A percentile compares a stretch with the other conserved stretches of the same genome.
Evolutionary conservation across 164 flowering plant species (phyloP).

Genomic region (Vitis riparia): DNA sequence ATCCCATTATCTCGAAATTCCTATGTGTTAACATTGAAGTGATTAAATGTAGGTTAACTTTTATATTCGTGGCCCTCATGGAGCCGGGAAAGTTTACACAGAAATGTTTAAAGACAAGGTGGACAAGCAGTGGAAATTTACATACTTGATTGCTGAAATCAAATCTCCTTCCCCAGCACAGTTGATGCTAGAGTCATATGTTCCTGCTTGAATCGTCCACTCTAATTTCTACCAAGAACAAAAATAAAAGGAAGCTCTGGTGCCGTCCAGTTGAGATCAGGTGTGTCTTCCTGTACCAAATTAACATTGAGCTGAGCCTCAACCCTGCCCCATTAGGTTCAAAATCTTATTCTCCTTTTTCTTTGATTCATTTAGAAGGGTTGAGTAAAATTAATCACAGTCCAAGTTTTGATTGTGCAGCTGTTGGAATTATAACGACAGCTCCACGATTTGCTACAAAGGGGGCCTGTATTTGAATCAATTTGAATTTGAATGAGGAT

Average conservation of each 20-base stretch:
- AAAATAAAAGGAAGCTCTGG: too few species aligned
- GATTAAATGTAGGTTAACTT: slow-evolving; percentile 62
- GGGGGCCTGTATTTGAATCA: too few species aligned
- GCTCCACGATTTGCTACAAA: too few species aligned
- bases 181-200: slow-evolving; percentile 81
- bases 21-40: neutral
- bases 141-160: slow-evolving; percentile 74
- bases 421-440: too few species aligned
- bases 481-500: too few species aligned
- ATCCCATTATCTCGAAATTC: neutral
- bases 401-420: too few species aligned
- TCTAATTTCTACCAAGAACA: too few species aligned
- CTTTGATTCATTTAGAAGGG: too few species aligned
- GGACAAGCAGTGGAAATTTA: slow-evolving; percentile 90
- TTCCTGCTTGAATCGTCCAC: slow-evolving; percentile 51
- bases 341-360: too few species aligned
- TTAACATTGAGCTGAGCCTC: neutral
- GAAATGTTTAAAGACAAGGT: slow-evolving; percentile 90
- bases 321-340: too few species aligned
- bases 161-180: slow-evolving; percentile 60
- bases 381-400: too few species aligned
- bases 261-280: neutral
- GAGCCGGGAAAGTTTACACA: slow-evolving; percentile 71
- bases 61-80: slow-evolving; percentile 83
- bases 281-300: slow-evolving; percentile 1